These are phyloP conservation scores for Rhododendron mucronatum DNA, from an alignment of 148 eudicot species.

Conservation along the genomic window DNA sequence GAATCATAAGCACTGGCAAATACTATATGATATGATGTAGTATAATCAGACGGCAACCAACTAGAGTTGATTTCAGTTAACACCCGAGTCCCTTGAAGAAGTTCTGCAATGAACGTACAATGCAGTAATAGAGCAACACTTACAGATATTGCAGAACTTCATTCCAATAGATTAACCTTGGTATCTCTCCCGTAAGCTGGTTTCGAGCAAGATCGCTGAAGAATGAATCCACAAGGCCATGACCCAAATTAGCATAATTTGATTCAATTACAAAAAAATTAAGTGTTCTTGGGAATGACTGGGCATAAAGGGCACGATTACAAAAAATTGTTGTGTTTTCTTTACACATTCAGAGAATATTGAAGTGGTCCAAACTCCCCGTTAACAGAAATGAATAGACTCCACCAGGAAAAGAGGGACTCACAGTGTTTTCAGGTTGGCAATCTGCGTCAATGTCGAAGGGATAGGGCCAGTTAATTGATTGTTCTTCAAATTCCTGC, in stretches of 20 bases:
- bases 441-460: constrained; percentile 60
- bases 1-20: neutral
- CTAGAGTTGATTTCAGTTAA: too few species aligned
- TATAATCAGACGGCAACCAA: neutral
- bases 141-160: constrained; percentile 73
- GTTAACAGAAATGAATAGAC: neutral
- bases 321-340: too few species aligned
- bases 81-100: neutral
- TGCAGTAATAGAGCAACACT: constrained; percentile 8
- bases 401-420: neutral
- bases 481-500: constrained; percentile 60
- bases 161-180: constrained; percentile 72
- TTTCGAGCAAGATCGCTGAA: constrained; percentile 63
- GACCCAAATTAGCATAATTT: neutral
- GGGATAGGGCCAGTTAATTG: constrained; percentile 68
- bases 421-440: constrained; percentile 65
- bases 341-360: neutral
- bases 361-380: neutral
- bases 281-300: too few species aligned
- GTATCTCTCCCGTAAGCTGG: constrained; percentile 61
- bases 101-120: neutral
- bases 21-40: too few species aligned
- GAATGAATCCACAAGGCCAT: neutral
- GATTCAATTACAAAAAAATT: too few species aligned
- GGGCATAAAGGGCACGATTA: too few species aligned